These are phyloP conservation scores for Fusarium illudens DNA, from an alignment of 2,329 filamentous ascomycete species.

Conservation along the genomic window DNA sequence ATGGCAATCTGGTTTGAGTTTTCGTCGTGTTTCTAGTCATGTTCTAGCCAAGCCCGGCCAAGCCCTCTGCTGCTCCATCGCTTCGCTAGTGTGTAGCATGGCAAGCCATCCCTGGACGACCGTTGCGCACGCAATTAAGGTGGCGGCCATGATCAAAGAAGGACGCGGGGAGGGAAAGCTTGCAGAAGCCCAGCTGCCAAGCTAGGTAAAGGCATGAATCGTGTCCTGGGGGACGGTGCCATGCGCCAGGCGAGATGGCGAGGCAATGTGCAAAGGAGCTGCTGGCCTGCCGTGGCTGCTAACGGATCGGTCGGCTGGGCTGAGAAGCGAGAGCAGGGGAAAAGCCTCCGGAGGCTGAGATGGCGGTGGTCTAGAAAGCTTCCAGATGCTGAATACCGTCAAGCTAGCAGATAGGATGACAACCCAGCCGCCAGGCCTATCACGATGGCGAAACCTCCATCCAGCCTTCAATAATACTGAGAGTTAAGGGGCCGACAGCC, in stretches of 20 bases:
- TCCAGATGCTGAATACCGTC: slow-evolving; percentile 9
- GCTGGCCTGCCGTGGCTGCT: not conserved
- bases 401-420: not conserved
- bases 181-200: not conserved
- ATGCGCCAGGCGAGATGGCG: not conserved
- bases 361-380: slow-evolving; percentile 25
- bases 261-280: not conserved
- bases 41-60: slow-evolving; percentile 22
- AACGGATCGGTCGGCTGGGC: not conserved
- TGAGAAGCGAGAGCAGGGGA: not conserved
- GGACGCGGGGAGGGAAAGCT: not conserved
- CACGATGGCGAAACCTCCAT: not conserved
- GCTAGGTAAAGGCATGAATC: slow-evolving; percentile 13
- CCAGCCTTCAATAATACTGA: not conserved
- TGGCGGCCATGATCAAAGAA: not conserved
- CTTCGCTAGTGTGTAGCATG: not conserved
- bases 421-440: not conserved
- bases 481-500: not conserved
- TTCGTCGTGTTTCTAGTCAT: slow-evolving; percentile 24
- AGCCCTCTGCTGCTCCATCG: not conserved
- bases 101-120: not conserved
- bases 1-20: slow-evolving; percentile 2
- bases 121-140: slow-evolving; percentile 6
- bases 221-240: not conserved
- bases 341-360: not conserved